A percentile compares a stretch with the other conserved stretches of the same genome.
phyloP scores from a whole-genome alignment of 306 rosid species.

The Myrica gale region DNA sequence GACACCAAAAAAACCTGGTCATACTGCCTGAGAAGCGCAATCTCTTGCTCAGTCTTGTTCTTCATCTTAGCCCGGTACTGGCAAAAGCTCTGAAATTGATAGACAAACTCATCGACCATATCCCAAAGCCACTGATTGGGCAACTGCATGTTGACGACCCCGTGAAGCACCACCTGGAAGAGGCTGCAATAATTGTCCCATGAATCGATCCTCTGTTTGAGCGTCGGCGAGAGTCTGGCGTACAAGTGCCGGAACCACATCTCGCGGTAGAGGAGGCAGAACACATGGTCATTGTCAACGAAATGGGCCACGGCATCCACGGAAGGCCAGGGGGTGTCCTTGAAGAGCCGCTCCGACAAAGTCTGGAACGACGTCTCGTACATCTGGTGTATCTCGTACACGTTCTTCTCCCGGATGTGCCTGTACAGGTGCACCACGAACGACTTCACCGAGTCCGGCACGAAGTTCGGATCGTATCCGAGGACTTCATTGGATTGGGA shows the following conservation, averaged over 20 bases:
- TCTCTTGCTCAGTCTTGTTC: slow-evolving; percentile 81
- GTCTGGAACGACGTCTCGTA: slow-evolving; percentile 82
- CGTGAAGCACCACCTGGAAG: slow-evolving; percentile 90
- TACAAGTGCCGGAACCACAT: slow-evolving; percentile 99
- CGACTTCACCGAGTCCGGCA: slow-evolving; percentile 77
- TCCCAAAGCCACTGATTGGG: slow-evolving; percentile 99
- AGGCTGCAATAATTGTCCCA: slow-evolving; percentile 94
- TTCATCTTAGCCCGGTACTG: slow-evolving; percentile 93
- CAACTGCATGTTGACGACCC: slow-evolving; percentile 91
- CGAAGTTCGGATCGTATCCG: slow-evolving; percentile 88
- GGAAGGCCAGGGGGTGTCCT: slow-evolving; percentile 96
- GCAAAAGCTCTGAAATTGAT: slow-evolving; percentile 98
- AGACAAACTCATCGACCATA: slow-evolving; percentile 95
- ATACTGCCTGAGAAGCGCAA: slow-evolving; percentile 64
- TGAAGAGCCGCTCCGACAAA: slow-evolving; percentile 81
- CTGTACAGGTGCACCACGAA: slow-evolving; percentile 93
- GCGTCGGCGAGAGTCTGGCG: slow-evolving; percentile 82
- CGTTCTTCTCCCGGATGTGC: slow-evolving; percentile 92
- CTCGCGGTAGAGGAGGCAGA: slow-evolving; percentile 91
- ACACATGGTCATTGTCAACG: slow-evolving; percentile 94
- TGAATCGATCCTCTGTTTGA: slow-evolving; percentile 88
- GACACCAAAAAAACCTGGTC: slow-evolving; percentile 55
- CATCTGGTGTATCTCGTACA: slow-evolving; percentile 94
- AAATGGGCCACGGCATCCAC: slow-evolving; percentile 81
- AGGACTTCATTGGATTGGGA: slow-evolving; percentile 22